Conservation (phyloP, 106 monocot species). For the Gastrodia elata region DNA sequence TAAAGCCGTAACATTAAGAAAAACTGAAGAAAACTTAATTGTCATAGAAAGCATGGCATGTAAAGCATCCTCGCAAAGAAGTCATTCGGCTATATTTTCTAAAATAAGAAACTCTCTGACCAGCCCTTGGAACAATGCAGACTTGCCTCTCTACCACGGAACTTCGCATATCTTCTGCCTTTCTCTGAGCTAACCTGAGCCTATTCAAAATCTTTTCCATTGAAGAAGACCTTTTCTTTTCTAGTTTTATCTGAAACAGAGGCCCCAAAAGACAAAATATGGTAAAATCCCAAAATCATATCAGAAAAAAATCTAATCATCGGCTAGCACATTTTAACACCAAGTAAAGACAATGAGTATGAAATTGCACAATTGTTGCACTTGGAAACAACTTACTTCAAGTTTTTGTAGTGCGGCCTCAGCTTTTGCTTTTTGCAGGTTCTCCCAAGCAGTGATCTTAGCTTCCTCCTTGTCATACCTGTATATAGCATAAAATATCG, state of each 20-base stretch:
- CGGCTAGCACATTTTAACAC: too few species aligned
- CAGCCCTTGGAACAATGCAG: conserved; percentile 11
- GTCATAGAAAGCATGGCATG: conserved; percentile 43
- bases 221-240: conserved; percentile 87
- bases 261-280: background rate
- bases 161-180: conserved; percentile 68
- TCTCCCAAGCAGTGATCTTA: conserved; percentile 65
- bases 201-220: conserved; percentile 82
- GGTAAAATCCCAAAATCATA: too few species aligned
- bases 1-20: too few species aligned
- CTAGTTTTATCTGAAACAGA: conserved; percentile 64
- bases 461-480: conserved; percentile 57
- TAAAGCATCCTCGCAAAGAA: conserved; percentile 49
- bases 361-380: background rate
- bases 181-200: conserved; percentile 65
- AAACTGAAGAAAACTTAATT: background rate
- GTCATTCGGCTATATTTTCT: conserved; percentile 27
- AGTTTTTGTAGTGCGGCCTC: conserved; percentile 34
- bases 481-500: background rate
- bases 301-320: background rate
- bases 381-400: conserved; percentile 25
- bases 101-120: conserved; percentile 13
- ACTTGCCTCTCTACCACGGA: conserved; percentile 22
- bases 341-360: background rate
- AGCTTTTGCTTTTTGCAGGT: conserved; percentile 59